These are phyloP conservation scores for Penicillium cosmopolitanum DNA, from an alignment of 495 filamentous ascomycete genomes.

Conservation along the genomic window DNA sequence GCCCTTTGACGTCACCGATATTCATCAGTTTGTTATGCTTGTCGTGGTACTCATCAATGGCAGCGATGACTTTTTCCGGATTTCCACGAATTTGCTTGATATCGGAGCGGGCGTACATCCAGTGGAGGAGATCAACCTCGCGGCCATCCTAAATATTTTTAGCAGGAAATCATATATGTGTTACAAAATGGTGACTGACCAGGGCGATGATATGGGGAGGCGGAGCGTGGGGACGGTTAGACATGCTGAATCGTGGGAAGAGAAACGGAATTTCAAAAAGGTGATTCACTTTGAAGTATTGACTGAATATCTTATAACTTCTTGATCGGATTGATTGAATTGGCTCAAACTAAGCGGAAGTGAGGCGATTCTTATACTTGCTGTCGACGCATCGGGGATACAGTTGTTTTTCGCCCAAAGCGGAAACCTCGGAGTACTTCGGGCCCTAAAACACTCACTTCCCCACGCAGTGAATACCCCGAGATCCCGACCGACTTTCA, in stretches of 20 bases:
- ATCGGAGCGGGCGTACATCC: conserved; percentile 57
- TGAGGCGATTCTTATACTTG: not conserved
- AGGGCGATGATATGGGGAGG: not conserved
- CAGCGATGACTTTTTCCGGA: conserved; percentile 58
- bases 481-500: not conserved
- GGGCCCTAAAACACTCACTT: not conserved
- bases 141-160: conserved; percentile 56
- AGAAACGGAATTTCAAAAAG: not conserved
- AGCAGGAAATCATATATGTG: not conserved
- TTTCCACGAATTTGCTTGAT: conserved; percentile 57
- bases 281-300: not conserved
- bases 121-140: conserved; percentile 68
- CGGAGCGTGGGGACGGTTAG: conserved; percentile 10
- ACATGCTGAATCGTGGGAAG: conserved; percentile 10
- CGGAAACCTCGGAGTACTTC: not conserved
- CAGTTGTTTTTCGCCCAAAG: not conserved
- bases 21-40: conserved; percentile 69
- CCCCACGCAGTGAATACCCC: not conserved
- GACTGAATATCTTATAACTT: not conserved
- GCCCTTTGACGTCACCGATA: conserved; percentile 67
- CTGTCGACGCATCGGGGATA: not conserved
- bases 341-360: not conserved
- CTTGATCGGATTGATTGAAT: not conserved
- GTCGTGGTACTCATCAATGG: conserved; percentile 55
- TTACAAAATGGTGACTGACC: conserved; percentile 2